phyloP scores from a whole-genome alignment of 768 basidiomycete species.

The Xanthoconium purpureum region DNA sequence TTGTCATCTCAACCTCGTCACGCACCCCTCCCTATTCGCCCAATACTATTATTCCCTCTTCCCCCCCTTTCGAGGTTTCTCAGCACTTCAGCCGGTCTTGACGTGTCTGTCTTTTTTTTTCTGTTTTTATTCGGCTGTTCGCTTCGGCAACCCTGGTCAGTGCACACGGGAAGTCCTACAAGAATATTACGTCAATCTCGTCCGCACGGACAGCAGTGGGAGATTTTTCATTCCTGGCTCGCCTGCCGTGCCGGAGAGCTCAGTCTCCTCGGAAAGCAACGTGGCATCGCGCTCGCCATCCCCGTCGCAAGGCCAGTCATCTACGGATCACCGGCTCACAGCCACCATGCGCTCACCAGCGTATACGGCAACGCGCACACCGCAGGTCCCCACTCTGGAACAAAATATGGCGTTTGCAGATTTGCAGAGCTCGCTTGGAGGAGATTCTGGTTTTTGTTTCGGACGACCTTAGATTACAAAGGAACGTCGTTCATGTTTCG shows the following conservation, averaged over 20 bases:
- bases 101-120: conserved; percentile 15
- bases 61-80: background rate
- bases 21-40: conserved; percentile 11
- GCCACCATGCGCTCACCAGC: conserved; percentile 20
- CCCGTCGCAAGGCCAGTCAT: conserved; percentile 29
- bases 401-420: conserved; percentile 84
- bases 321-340: conserved; percentile 28
- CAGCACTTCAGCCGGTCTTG: conserved; percentile 18
- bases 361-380: conserved; percentile 37
- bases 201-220: conserved; percentile 74
- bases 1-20: conserved; percentile 5
- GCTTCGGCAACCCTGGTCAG: conserved; percentile 38
- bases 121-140: background rate
- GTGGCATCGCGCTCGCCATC: conserved; percentile 52
- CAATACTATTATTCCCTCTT: background rate
- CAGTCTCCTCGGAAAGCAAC: conserved; percentile 49
- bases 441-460: conserved; percentile 27
- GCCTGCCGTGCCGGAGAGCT: conserved; percentile 41
- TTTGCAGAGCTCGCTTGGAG: conserved; percentile 46
- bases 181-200: conserved; percentile 92
- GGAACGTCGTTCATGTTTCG: background rate
- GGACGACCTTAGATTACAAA: conserved; percentile 6
- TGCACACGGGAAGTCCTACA: conserved; percentile 88
- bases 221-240: conserved; percentile 51
- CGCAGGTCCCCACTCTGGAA: conserved; percentile 68